Evolutionary conservation across 805 yeast species (phyloP).

Genomic region (Candida broadrunensis): DNA sequence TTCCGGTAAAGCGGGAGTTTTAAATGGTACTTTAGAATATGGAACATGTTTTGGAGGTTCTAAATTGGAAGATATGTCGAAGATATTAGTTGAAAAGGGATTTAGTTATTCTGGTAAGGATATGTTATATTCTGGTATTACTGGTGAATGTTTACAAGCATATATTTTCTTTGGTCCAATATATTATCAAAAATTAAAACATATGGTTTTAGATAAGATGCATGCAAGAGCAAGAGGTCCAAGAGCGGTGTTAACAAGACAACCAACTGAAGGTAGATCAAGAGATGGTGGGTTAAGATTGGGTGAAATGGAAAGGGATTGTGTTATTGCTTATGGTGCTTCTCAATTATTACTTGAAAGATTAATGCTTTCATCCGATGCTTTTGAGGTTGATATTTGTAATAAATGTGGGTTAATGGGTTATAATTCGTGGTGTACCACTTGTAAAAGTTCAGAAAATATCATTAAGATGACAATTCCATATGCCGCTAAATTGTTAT

Average conservation of each 20-base stretch:
- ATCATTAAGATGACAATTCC: constrained; percentile 95
- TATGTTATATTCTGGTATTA: constrained; percentile 94
- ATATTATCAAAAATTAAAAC: constrained; percentile 96
- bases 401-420: constrained; percentile 96
- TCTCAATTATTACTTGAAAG: constrained; percentile 91
- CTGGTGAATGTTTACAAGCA: constrained; percentile 96
- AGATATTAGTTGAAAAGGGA: constrained; percentile 85
- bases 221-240: constrained; percentile 99
- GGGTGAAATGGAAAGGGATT: constrained; percentile 99
- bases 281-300: constrained; percentile 98
- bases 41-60: constrained; percentile 99
- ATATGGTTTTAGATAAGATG: constrained; percentile 98
- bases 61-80: constrained; percentile 92
- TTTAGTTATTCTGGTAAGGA: constrained; percentile 95
- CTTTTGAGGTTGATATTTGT: constrained; percentile 95
- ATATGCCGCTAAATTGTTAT: constrained; percentile 94
- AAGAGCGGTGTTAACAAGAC: constrained; percentile 94
- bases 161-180: constrained; percentile 98
- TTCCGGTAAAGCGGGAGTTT: constrained; percentile 96
- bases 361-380: constrained; percentile 95
- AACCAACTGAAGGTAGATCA: constrained; percentile 98
- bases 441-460: constrained; percentile 84
- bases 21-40: constrained; percentile 86
- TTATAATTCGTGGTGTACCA: constrained; percentile 95
- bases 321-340: constrained; percentile 99